Percentiles rank a stretch among this genome's conserved stretches.
These are phyloP conservation scores for Yamadazyma sp. DNA, from an alignment of 805 yeast species.

Conservation along the genomic window DNA sequence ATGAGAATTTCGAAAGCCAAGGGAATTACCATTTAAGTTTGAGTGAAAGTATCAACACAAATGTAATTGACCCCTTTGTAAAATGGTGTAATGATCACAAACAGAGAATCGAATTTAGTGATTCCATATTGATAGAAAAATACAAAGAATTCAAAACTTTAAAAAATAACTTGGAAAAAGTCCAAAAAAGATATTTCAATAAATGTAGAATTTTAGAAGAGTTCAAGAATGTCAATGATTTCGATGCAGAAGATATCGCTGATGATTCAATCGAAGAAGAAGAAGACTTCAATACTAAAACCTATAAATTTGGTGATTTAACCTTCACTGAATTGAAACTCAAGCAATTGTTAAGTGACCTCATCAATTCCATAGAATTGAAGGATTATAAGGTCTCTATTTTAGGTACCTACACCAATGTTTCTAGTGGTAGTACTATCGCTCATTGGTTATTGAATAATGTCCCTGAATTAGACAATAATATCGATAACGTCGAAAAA, in stretches of 20 bases:
- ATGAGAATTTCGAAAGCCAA: slow-evolving; percentile 53
- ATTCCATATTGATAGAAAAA: slow-evolving; percentile 48
- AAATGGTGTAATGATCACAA: slow-evolving; percentile 75
- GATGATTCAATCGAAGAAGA: slow-evolving; percentile 16
- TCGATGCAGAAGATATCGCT: slow-evolving; percentile 1
- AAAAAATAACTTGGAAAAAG: slow-evolving; percentile 47
- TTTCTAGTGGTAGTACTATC: slow-evolving; percentile 59
- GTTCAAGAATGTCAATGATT: slow-evolving; percentile 40
- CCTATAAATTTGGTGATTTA: slow-evolving; percentile 31
- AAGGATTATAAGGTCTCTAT: slow-evolving; percentile 60
- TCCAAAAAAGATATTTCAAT: slow-evolving; percentile 70
- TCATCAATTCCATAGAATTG: slow-evolving; percentile 45
- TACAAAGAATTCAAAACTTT: slow-evolving; percentile 51
- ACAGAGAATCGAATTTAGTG: slow-evolving; percentile 61
- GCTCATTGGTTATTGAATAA: slow-evolving; percentile 56
- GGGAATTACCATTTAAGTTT: slow-evolving; percentile 58
- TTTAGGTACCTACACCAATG: slow-evolving; percentile 63
- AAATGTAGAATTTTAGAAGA: slow-evolving; percentile 75
- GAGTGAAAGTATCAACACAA: slow-evolving; percentile 55
- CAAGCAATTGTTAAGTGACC: slow-evolving; percentile 32
- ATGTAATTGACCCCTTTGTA: slow-evolving; percentile 68
- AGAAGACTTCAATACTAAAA: slow-evolving; percentile 17
- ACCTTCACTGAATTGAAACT: slow-evolving; percentile 27
- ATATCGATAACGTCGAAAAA: slow-evolving; percentile 59
- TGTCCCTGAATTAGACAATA: slow-evolving; percentile 38